Evolutionary conservation across 345 rosid genomes (phyloP), one percentile per base, ranked within the genome.

Genomic region (Arabis alpina): DNA sequence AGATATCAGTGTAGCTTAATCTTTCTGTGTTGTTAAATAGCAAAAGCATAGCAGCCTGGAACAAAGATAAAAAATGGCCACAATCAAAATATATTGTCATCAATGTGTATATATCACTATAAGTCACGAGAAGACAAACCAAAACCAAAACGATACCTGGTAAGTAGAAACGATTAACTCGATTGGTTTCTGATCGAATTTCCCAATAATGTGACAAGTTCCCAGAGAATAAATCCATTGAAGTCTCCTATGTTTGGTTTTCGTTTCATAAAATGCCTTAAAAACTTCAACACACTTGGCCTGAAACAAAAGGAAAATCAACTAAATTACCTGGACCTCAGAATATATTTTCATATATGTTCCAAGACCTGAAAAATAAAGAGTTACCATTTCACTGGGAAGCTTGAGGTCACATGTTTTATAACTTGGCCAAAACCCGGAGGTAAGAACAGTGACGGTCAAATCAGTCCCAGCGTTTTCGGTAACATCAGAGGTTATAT

Each of bases 381-480:
- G 34, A 44, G 8, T 34, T 32, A 68, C 96, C 94, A 89, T 88
- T 76, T 89, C 98, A 28, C 58, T 76, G 10, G 98, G 92, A 57
- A 89, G 91, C 40, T 84, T 92, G 43, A 86, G 66, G 77, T 89
- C 88, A 54, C 81, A 74, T 36, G 91, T 82, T 64, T 85, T 89
- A 76, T 85, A 92, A 67, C 81, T 89, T 42, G 96, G 96, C 98
- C 96, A 92, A 70, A 80, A 86, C 32, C 89, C 87, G 28, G 92
- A 82, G 57, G 92, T 92, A 36, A 92, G 87, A 72, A 89, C 95
- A 51, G 86, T 86, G 49, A 89, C 96, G 9, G 86, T 49, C 44
- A 89, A 73, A 69, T 89, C 94, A 65, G 88, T 82, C 28, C 86
- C 94, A 6, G 82, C 82, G 72, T 76, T 72, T 61, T 66, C 67